Evolutionary conservation across 177 flowering plant species (phyloP).

Genomic region (Telopea speciosissima): DNA sequence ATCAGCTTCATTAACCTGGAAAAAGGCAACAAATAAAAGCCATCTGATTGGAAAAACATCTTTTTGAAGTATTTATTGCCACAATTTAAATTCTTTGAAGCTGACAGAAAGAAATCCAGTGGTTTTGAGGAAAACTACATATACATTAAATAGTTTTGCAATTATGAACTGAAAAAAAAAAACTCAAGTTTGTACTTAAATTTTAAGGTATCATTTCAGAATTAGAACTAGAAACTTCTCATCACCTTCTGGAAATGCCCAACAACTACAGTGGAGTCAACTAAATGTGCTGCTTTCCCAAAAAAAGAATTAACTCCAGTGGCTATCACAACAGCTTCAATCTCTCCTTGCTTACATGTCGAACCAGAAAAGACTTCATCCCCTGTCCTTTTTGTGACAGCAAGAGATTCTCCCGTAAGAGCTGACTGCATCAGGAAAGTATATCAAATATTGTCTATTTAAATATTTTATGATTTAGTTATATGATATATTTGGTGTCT

Average conservation of each 20-base stretch:
- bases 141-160: no score
- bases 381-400: slow-evolving; percentile 74
- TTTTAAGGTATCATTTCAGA: not conserved
- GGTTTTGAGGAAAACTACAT: not conserved
- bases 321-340: slow-evolving; percentile 79
- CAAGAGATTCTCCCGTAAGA: slow-evolving; percentile 87
- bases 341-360: slow-evolving; percentile 83
- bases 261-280: slow-evolving; percentile 62
- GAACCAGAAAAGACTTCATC: slow-evolving; percentile 88
- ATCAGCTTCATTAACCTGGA: not conserved
- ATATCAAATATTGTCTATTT: not conserved
- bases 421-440: slow-evolving; percentile 51
- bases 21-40: not conserved
- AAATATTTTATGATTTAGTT: not conserved
- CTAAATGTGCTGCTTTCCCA: slow-evolving; percentile 75
- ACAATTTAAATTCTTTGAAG: not conserved
- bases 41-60: not conserved
- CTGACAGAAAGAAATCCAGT: not conserved
- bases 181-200: not conserved
- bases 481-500: not conserved
- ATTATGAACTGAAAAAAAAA: no score
- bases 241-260: slow-evolving; percentile 77
- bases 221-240: not conserved
- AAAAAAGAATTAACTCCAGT: slow-evolving; percentile 70
- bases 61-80: not conserved